These are phyloP conservation scores for Jackrogersella minutella DNA, from an alignment of 495 filamentous ascomycete genomes.

Conservation along the genomic window DNA sequence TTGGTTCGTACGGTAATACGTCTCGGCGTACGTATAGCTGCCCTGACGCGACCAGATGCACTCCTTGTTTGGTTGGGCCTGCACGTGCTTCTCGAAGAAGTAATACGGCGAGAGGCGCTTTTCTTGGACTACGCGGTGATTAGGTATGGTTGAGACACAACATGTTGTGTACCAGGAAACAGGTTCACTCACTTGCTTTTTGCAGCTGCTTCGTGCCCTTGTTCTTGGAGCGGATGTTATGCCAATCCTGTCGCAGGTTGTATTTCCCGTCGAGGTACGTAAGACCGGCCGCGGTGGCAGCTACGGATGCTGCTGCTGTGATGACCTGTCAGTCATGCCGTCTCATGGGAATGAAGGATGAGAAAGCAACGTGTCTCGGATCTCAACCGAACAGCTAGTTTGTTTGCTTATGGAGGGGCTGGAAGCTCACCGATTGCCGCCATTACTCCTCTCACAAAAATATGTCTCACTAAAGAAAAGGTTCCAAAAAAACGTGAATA, in stretches of 20 bases:
- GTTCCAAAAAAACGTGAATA: not conserved
- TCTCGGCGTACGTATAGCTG: conserved; percentile 69
- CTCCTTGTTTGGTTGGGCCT: conserved; percentile 55
- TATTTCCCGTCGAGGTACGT: conserved; percentile 78
- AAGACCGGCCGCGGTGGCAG: conserved; percentile 57
- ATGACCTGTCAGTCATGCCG: conserved; percentile 11
- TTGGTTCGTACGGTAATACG: conserved; percentile 63
- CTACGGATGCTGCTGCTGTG: conserved; percentile 64
- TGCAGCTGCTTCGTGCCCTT: conserved; percentile 50
- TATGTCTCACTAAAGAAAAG: conserved; percentile 1
- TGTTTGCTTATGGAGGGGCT: not conserved
- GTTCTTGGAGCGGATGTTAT: conserved; percentile 43
- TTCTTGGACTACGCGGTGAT: conserved; percentile 49
- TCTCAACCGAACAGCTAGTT: not conserved
- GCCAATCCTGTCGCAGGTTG: conserved; percentile 68
- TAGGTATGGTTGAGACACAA: conserved; percentile 4
- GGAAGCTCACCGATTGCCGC: conserved; percentile 41
- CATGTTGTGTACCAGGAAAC: not conserved
- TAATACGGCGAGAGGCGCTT: conserved; percentile 69
- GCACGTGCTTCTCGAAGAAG: conserved; percentile 65
- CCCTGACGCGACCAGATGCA: conserved; percentile 73
- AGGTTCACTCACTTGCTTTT: conserved; percentile 36
- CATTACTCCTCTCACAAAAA: conserved; percentile 25
- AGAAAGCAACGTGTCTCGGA: conserved; percentile 12
- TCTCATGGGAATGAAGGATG: not conserved